Base-by-base conservation (phyloP, 108 stramenopile species). In the Nitzschia sp. region DNA sequence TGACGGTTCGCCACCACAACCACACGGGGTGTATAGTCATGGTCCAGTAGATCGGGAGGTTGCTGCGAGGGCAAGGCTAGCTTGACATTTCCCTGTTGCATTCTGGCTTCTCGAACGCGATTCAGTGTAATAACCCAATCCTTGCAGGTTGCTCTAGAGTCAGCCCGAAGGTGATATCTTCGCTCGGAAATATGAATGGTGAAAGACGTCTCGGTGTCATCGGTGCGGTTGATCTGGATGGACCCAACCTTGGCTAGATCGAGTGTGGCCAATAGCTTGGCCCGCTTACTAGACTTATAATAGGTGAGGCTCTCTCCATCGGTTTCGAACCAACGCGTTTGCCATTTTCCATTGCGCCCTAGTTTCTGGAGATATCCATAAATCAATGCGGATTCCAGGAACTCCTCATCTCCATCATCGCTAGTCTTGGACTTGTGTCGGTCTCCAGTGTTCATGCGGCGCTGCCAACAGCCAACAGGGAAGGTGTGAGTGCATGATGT, bases 311-410 rank as follows among this genome's bases (percentile, higher is more conserved):
- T 86, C 72, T 93, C 88, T 17, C 96, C 97, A 63, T 96, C 94
- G 8, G 90, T 95, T 76, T 98, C 97, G 71, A 98, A 98, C 87
- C 92, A 98, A 21, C 97, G 82, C 62, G 87, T 91, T 65, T 98
- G 97, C 97, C 97, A 98, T 65, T 95, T 91, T 54, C 95, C 95
- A 78, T 97, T 96, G 57, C 96, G 76, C 42, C 95, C 94, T 57
- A 92, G 80, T 70, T 98, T 98, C 67, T 96, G 92, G 41, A 98
- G 81, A 69, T 94, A 96, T 26, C 97, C 94, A 62, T 77, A 89
- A 64, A 95, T 87, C 50, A 93, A 26, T 6, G 86, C 71, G 43
- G 73, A 69, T 12, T 64, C 44, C 22, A 60, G 10, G 11, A 73
- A 46, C 0, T 55, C 73, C 43, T 73, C 76, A 34, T 81, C 80